These are phyloP conservation scores for Apiotrichum montevideense DNA, from an alignment of 1,284 basidiomycete genomes.

Conservation along the genomic window DNA sequence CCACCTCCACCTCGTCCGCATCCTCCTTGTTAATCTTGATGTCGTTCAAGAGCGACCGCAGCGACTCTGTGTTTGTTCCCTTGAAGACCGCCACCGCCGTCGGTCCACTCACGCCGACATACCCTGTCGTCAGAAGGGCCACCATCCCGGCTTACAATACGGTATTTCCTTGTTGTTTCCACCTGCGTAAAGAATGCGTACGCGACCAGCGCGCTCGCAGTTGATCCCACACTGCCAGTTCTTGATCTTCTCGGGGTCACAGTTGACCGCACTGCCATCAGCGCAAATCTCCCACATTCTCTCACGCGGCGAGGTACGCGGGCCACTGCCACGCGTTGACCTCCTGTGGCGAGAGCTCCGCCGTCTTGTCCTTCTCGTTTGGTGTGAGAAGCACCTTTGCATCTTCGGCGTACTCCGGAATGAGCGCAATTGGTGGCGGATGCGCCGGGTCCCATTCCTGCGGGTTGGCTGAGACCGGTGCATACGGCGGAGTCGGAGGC, in stretches of 20 bases:
- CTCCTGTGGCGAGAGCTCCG: not conserved
- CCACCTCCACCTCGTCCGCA: not conserved
- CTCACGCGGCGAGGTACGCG: constrained; percentile 21
- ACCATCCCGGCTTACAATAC: not conserved
- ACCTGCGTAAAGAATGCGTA: not conserved
- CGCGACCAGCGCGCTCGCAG: not conserved
- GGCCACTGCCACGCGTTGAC: not conserved
- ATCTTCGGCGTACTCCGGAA: too few relatives aligned
- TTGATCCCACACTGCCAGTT: not conserved
- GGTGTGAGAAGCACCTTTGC: not conserved
- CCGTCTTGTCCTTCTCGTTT: not conserved
- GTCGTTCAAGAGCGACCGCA: constrained; percentile 18
- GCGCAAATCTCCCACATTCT: too few relatives aligned
- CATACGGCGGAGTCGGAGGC: too few relatives aligned
- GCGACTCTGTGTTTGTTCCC: constrained; percentile 18
- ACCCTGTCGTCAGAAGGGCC: not conserved
- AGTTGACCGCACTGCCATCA: not conserved
- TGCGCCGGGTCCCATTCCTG: too few relatives aligned
- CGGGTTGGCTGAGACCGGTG: too few relatives aligned
- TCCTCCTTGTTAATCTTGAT: constrained; percentile 13
- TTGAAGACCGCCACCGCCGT: constrained; percentile 16
- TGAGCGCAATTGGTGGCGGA: too few relatives aligned
- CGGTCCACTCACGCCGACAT: constrained; percentile 2
- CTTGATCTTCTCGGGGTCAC: not conserved
- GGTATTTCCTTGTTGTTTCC: not conserved